Conservation (phyloP, 2,329 filamentous ascomycete genomes). For the Coniochaeta sp. region DNA sequence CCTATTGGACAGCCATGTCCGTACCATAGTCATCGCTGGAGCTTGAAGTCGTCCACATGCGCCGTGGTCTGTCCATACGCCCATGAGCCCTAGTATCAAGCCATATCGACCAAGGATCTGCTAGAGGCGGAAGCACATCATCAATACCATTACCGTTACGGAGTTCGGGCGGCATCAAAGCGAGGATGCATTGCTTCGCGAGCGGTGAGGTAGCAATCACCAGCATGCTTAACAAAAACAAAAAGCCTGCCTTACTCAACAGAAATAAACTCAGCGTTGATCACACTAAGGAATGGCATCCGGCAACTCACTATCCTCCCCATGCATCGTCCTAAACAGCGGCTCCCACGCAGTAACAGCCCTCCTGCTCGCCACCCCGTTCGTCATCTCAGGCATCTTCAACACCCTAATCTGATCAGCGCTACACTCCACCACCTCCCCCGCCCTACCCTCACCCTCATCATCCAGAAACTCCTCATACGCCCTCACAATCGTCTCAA, state of each 20-base stretch:
- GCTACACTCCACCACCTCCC: slow-evolving; percentile 8
- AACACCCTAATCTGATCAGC: slow-evolving; percentile 6
- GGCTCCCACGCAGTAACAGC: slow-evolving; percentile 9
- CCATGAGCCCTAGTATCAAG: no score
- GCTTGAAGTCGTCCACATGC: no score
- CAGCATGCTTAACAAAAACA: no score
- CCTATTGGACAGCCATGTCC: no score
- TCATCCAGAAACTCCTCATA: slow-evolving; percentile 40
- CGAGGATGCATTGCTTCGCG: no score
- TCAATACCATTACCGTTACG: no score
- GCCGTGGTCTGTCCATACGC: no score
- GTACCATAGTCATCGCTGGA: no score
- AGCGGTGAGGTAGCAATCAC: no score
- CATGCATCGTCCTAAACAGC: slow-evolving; percentile 10
- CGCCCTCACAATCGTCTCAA: slow-evolving; percentile 34
- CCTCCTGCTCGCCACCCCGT: slow-evolving; percentile 7
- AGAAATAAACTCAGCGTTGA: neutral
- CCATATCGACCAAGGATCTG: no score
- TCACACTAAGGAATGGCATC: slow-evolving; percentile 3
- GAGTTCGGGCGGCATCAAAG: no score
- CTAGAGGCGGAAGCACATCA: no score
- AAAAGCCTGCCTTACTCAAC: neutral
- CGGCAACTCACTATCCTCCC: slow-evolving; percentile 9
- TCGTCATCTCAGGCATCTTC: slow-evolving; percentile 6
- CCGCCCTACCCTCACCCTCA: slow-evolving; percentile 11